Conservation (phyloP, 1,284 basidiomycete genomes). For the Trametes pubescens region DNA sequence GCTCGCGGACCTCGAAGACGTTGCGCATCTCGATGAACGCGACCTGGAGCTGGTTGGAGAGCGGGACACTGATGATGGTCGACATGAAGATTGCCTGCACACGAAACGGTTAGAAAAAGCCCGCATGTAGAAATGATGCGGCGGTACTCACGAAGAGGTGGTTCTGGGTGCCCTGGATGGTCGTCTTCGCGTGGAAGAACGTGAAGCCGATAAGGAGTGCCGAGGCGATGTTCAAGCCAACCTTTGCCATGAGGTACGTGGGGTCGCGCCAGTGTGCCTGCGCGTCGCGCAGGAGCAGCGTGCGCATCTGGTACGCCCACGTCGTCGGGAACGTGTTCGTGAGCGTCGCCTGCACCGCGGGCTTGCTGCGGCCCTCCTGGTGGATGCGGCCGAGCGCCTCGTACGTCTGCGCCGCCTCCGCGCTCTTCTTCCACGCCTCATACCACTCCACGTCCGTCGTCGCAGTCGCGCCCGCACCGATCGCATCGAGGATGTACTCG, state of each 20-base stretch:
- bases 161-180: conserved; percentile 81
- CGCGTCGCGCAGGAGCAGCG: conserved; percentile 58
- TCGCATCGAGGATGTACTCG: conserved; percentile 75
- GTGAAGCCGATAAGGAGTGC: conserved; percentile 75
- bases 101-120: no score
- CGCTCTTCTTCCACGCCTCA: conserved; percentile 43
- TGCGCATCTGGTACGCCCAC: conserved; percentile 53
- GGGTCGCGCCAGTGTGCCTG: conserved; percentile 71
- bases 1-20: conserved; percentile 72
- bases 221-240: conserved; percentile 61
- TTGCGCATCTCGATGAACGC: conserved; percentile 61
- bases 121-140: neutral
- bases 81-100: conserved; percentile 55
- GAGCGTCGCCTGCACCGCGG: conserved; percentile 40
- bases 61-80: conserved; percentile 53
- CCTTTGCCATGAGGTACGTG: conserved; percentile 80
- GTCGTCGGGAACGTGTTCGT: conserved; percentile 59
- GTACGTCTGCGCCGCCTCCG: conserved; percentile 36
- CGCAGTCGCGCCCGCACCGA: conserved; percentile 66
- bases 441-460: conserved; percentile 45
- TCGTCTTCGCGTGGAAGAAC: conserved; percentile 74
- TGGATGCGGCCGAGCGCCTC: conserved; percentile 45
- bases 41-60: conserved; percentile 62
- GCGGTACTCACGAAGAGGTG: conserved; percentile 71
- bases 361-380: conserved; percentile 42